Evolutionary conservation across 2,329 filamentous ascomycete genomes (phyloP).

Genomic region (Pseudovirgaria hyperparasitica): DNA sequence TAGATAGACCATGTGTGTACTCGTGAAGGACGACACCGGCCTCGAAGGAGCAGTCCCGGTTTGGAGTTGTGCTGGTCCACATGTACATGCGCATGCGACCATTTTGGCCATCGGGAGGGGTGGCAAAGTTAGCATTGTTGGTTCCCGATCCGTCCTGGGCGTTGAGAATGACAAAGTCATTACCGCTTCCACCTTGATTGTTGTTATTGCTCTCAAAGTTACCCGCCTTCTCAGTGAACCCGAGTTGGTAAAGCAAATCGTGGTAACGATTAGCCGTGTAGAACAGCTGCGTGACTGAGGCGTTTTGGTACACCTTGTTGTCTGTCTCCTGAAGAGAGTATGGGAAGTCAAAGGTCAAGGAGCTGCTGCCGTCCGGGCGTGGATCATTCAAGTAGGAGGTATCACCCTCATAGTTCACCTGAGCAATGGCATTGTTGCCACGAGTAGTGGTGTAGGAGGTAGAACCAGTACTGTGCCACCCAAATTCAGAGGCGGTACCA

Average conservation of each 20-base stretch:
- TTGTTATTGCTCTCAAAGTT: slow-evolving; percentile 50
- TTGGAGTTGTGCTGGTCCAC: slow-evolving; percentile 36
- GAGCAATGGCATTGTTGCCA: slow-evolving; percentile 48
- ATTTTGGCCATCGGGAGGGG: slow-evolving; percentile 37
- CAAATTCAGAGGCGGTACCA: slow-evolving; percentile 34
- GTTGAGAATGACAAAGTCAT: slow-evolving; percentile 43
- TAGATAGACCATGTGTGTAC: slow-evolving; percentile 35
- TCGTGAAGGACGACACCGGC: slow-evolving; percentile 46
- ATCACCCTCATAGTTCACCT: slow-evolving; percentile 37
- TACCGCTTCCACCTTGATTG: slow-evolving; percentile 36
- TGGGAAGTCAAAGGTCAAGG: slow-evolving; percentile 30
- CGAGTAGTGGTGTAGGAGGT: slow-evolving; percentile 39
- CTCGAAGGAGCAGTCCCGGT: slow-evolving; percentile 45
- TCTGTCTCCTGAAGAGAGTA: slow-evolving; percentile 14
- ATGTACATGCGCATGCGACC: slow-evolving; percentile 49
- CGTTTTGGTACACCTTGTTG: slow-evolving; percentile 33
- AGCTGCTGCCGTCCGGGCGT: slow-evolving; percentile 32
- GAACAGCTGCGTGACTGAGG: slow-evolving; percentile 47
- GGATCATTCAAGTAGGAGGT: slow-evolving; percentile 36
- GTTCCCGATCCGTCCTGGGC: slow-evolving; percentile 42
- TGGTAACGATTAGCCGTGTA: slow-evolving; percentile 49
- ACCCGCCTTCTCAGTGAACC: slow-evolving; percentile 45
- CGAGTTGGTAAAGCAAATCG: slow-evolving; percentile 44
- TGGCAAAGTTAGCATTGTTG: slow-evolving; percentile 48
- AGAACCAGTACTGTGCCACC: slow-evolving; percentile 39